Conservation (phyloP, 805 yeast genomes). For the Peterozyma toletana region DNA sequence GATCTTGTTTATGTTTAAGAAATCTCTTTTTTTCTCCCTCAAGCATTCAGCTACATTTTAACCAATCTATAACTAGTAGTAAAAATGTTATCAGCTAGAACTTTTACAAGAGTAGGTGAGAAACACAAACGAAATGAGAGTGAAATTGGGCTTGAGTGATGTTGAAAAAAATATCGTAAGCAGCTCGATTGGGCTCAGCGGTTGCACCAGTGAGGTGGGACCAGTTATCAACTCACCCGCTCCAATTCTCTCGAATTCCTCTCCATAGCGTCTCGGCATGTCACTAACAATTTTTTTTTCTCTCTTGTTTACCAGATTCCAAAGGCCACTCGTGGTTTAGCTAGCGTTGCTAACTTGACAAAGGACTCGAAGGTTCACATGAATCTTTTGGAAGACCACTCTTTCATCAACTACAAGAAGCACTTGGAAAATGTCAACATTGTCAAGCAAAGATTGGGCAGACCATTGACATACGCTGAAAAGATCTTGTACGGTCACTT, state of each 20-base stretch:
- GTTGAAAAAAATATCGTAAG: too few species aligned
- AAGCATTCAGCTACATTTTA: too few species aligned
- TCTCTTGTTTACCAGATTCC: slow-evolving; percentile 6
- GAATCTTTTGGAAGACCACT: slow-evolving; percentile 64
- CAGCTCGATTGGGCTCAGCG: not conserved
- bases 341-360: slow-evolving; percentile 42
- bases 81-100: not conserved
- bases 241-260: too few species aligned
- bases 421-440: slow-evolving; percentile 83
- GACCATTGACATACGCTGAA: slow-evolving; percentile 92
- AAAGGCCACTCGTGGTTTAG: slow-evolving; percentile 35
- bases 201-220: not conserved
- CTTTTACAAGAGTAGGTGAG: not conserved
- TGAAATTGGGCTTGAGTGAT: too few species aligned
- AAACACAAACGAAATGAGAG: not conserved
- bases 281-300: too few species aligned
- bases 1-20: too few species aligned
- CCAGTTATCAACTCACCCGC: too few species aligned
- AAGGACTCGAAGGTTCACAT: slow-evolving; percentile 46
- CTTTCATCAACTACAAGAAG: slow-evolving; percentile 87
- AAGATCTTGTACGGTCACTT: slow-evolving; percentile 91
- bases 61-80: not conserved
- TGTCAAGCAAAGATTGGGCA: slow-evolving; percentile 59
- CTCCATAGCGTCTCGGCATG: too few species aligned
- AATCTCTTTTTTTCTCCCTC: too few species aligned